Base-by-base conservation (phyloP, 176 grass and related monocot species). In the Luzula sylvatica region DNA sequence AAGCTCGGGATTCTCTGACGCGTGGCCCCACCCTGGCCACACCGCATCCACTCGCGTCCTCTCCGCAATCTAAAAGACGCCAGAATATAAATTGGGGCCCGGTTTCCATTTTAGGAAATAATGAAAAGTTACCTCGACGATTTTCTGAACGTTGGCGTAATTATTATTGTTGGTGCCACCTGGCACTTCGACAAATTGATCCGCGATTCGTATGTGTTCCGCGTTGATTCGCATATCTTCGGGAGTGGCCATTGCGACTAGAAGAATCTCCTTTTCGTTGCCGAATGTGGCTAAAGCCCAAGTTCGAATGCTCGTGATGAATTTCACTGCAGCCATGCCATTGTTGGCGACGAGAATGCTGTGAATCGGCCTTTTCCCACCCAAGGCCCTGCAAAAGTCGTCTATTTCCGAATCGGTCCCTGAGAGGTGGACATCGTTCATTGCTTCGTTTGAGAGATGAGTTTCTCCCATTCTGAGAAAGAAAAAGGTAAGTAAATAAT, bases 1-100 rank as follows among this genome's bases (percentile, higher is more conserved):
- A 53, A 98, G 77, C 73, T 98, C 92, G 52, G 92, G 92, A 48
- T 98, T 98, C 65, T 98, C 92, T 52, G 92, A 98, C 4, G 92
- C 92, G 49, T 98, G 92, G 43, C 92, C 92, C 92, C 92, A 98
- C 28, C 92, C 92, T 71, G 92, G 92, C 92, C 92, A 98, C 66
- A 98, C 92, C 52, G 92, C 86, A 76, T 75, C 81, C 58, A 98
- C 92, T 46, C 12, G 86, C 53, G 92, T 98, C 71, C 77, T 86
- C 65, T 98, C 92, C 51, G 92, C 92, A 71, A 87, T 83, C 92
- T 98, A n/a, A n/a, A n/a, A n/a, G n/a, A n/a, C n/a, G n/a, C n/a
- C 65, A n/a, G n/a, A n/a, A n/a, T n/a, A n/a, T n/a, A n/a, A n/a
- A n/a, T 35, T 35, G 30, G 30, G 30, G 30, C 30, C 30, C 30